A percentile compares a stretch with the other conserved stretches of the same genome.
phyloP scores from a whole-genome alignment of 148 eudicot species.

The Persicaria tinctoria region DNA sequence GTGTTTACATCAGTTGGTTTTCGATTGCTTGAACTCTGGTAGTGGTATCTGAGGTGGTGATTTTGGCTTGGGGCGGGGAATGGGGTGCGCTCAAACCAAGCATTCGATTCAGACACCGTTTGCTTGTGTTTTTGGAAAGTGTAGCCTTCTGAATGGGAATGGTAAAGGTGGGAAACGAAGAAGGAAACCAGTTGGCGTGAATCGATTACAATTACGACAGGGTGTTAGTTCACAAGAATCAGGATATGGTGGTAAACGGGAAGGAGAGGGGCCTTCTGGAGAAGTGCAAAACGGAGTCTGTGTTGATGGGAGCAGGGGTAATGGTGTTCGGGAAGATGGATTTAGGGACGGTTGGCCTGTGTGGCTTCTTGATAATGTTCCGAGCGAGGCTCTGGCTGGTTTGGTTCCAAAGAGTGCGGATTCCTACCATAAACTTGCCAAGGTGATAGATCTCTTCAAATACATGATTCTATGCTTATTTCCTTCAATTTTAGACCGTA shows the following conservation, averaged over 20 bases:
- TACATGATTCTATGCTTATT: no score
- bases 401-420: slow-evolving; percentile 4
- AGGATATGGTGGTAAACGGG: neutral
- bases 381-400: neutral
- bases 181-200: neutral
- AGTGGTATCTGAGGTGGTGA: neutral
- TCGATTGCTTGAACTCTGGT: neutral
- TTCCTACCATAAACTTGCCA: slow-evolving; percentile 11
- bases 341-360: neutral
- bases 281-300: neutral
- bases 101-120: slow-evolving; percentile 7
- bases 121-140: slow-evolving; percentile 7
- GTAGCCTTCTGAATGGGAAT: neutral
- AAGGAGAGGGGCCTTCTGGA: slow-evolving; percentile 6
- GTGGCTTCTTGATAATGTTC: slow-evolving; percentile 6
- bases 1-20: neutral
- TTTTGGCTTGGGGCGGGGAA: neutral
- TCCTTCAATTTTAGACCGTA: neutral
- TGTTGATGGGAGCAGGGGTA: neutral
- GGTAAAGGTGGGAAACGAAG: neutral
- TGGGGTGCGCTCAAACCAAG: slow-evolving; percentile 11
- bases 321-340: slow-evolving; percentile 1
- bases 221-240: neutral
- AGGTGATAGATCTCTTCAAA: neutral
- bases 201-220: neutral